phyloP scores from a whole-genome alignment of 2,329 filamentous ascomycete genomes.

The Arthroderma sp. region DNA sequence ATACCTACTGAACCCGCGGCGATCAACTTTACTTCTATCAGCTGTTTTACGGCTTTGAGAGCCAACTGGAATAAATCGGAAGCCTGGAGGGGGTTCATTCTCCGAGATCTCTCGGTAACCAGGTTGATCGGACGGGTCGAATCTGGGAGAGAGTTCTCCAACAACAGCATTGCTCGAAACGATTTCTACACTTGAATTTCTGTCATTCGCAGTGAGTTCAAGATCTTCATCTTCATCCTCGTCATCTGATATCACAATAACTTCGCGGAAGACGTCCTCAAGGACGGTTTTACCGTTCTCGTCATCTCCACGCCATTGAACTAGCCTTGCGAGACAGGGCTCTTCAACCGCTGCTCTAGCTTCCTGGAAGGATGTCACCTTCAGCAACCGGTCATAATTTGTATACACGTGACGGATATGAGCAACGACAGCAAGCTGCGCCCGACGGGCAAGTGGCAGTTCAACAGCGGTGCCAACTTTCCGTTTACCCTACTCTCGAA shows the following conservation, averaged over 20 bases:
- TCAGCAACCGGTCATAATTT: slow-evolving; percentile 47
- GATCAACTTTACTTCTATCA: slow-evolving; percentile 24
- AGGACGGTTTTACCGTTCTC: slow-evolving; percentile 40
- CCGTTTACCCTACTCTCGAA: slow-evolving; percentile 34
- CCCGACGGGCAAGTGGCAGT: slow-evolving; percentile 42
- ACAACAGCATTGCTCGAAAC: slow-evolving; percentile 26
- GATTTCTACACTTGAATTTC: slow-evolving; percentile 31
- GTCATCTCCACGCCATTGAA: slow-evolving; percentile 51
- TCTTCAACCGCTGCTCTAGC: slow-evolving; percentile 44
- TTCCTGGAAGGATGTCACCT: slow-evolving; percentile 39
- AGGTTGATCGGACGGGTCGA: slow-evolving; percentile 12
- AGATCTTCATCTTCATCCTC: slow-evolving; percentile 36
- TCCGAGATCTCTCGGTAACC: slow-evolving; percentile 19
- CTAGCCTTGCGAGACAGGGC: slow-evolving; percentile 41
- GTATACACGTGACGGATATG: slow-evolving; percentile 51
- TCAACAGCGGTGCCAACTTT: slow-evolving; percentile 46
- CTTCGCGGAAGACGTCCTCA: slow-evolving; percentile 50
- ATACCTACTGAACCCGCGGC: slow-evolving; percentile 34
- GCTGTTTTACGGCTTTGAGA: slow-evolving; percentile 13
- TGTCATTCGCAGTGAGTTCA: slow-evolving; percentile 15
- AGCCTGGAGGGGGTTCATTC: slow-evolving; percentile 24
- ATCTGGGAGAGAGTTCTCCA: slow-evolving; percentile 17
- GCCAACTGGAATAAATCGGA: slow-evolving; percentile 22
- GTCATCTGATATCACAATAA: slow-evolving; percentile 51
- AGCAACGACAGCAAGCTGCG: slow-evolving; percentile 48